Evolutionary conservation across 1,284 basidiomycete species (phyloP).

Genomic region (Rhizoctonia solani): DNA sequence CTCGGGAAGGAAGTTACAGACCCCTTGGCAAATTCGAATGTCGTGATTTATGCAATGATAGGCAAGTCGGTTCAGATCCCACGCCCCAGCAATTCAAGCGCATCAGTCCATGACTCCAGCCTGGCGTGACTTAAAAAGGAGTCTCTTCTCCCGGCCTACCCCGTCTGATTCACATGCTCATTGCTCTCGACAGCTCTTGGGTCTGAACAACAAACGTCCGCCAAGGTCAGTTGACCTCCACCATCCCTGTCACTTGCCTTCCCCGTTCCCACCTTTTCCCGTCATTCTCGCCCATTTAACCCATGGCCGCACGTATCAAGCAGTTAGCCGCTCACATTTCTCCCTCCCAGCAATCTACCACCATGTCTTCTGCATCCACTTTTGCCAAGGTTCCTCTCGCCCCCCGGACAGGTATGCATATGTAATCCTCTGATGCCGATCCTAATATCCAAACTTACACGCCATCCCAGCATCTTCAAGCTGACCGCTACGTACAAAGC

Average conservation of each 20-base stretch:
- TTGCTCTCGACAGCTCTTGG: neutral
- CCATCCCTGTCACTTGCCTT: slow-evolving; percentile 6
- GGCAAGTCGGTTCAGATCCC: neutral
- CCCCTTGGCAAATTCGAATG: neutral
- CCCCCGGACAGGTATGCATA: slow-evolving; percentile 73
- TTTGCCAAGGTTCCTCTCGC: slow-evolving; percentile 65
- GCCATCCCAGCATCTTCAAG: slow-evolving; percentile 78
- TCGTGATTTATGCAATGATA: slow-evolving; percentile 9
- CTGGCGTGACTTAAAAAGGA: neutral
- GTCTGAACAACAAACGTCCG: neutral
- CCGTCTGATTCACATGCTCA: slow-evolving; percentile 32
- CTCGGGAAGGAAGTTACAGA: neutral
- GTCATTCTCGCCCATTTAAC: neutral
- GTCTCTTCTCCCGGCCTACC: slow-evolving; percentile 30
- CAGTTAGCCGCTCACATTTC: slow-evolving; percentile 55
- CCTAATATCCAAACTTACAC: neutral
- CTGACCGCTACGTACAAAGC: slow-evolving; percentile 87
- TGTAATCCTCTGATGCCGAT: slow-evolving; percentile 20
- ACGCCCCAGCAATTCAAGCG: neutral
- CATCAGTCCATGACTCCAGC: neutral
- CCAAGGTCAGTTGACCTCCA: slow-evolving; percentile 15
- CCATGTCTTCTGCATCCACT: slow-evolving; percentile 41
- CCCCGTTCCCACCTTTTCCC: slow-evolving; percentile 19
- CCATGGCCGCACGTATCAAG: slow-evolving; percentile 55
- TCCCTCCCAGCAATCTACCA: slow-evolving; percentile 44